These are phyloP conservation scores for Physcomitrium patens DNA, from an alignment of 225 moss, liverwort and hornwort species.

Conservation along the genomic window DNA sequence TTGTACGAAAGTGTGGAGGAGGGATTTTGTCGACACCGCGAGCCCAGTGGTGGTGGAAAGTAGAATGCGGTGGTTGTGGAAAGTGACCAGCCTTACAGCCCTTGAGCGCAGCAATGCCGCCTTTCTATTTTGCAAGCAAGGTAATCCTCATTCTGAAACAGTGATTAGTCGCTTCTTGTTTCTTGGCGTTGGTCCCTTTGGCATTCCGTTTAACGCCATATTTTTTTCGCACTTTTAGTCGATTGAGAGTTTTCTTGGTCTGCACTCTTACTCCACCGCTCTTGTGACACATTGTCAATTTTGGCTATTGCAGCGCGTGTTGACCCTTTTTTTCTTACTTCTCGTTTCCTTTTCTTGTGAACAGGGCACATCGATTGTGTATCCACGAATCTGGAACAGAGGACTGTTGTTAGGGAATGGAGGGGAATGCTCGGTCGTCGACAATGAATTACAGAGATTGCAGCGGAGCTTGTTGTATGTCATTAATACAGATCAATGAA, in stretches of 20 bases:
- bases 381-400: conserved; percentile 23
- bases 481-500: conserved; percentile 22
- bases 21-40: conserved; percentile 50
- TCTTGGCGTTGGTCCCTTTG: background rate
- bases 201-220: background rate
- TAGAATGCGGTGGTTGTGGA: conserved; percentile 23
- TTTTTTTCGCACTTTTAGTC: background rate
- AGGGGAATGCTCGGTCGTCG: conserved; percentile 34
- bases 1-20: conserved; percentile 41
- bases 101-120: conserved; percentile 41
- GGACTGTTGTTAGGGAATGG: conserved; percentile 19
- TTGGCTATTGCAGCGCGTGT: too few relatives aligned
- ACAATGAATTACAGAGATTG: conserved; percentile 35
- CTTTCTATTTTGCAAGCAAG: conserved; percentile 20
- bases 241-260: too few relatives aligned
- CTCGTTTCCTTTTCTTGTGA: background rate
- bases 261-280: too few relatives aligned
- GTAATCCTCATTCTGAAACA: conserved; percentile 22
- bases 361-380: conserved; percentile 25
- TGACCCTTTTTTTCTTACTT: background rate
- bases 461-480: conserved; percentile 36
- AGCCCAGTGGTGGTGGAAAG: conserved; percentile 24
- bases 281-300: too few relatives aligned
- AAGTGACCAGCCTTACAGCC: conserved; percentile 32
- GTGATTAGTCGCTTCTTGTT: background rate